Base-by-base conservation (phyloP, 352 stramenopile species). In the Phytopythium sindhum region DNA sequence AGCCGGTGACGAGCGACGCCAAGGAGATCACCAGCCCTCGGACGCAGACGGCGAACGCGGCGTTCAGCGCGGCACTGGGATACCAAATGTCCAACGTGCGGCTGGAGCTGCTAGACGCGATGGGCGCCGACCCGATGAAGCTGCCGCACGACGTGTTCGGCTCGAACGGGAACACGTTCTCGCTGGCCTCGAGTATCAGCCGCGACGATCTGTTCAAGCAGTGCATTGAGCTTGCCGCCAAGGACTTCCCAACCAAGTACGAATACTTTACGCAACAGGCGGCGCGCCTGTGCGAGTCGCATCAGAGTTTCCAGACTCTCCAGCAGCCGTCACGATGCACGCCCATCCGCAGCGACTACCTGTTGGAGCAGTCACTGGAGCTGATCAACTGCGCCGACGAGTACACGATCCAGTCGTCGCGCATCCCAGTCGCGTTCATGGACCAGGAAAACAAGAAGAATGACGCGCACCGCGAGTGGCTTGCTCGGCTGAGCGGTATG, bases 401-500 rank as follows among this genome's bases (percentile, higher is more conserved):
- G 28, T 63, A 55, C 17, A 58, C 70, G 42, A 77, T 85, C 11
- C 78, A 71, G 29, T 81, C 75, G 0, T 70, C 76, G 9, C 56
- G 24, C 14, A 75, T 94, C 19, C 73, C 83, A 7, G 69, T 96
- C 9, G 72, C 85, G 23, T 94, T 96, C 3, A 75, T 69, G 2
- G 84, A 95, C 55, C 70, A 68, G 24, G 81, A 73, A 4, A 59
- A 81, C 10, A 84, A 93, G 55, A 81, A 87, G 11, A 75, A 78
- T 0, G 83, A 77, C 10, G 57, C 96, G 7, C 75, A 91, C 29
- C 77, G 88, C 11, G 87, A 95, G 65, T 97, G 89, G 90, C 88
- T 95, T 60, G 73, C 77, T 14, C 72, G 91, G 9, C 39, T 96
- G 23, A 88, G 80, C 51, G 71, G 86, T 19, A 64, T 70, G 42